Base-by-base conservation (phyloP, 495 filamentous ascomycete genomes). In the Daldinia concentrica region DNA sequence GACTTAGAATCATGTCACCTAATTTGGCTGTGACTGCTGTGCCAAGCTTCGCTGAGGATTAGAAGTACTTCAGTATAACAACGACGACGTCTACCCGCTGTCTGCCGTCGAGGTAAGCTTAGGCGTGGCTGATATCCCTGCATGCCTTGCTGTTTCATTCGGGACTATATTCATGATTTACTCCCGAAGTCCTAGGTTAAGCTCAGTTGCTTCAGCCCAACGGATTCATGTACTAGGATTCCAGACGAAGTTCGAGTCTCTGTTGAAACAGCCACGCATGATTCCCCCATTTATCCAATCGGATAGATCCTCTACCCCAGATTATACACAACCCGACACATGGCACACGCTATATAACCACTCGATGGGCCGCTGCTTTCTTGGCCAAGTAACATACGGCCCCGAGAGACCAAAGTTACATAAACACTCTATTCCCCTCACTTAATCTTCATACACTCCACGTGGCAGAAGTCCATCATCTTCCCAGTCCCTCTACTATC, bases 121-220 rank as follows among this genome's bases (percentile, higher is more conserved):
- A 32, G 26, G 8, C n/a, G 19, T 15, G 39, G n/a, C 22, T 24
- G 17, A n/a, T 29, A 39, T 50, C 51, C 58, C 41, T 60, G 17
- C 17, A 19, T n/a, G 6, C 17, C 8, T 26, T 48, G 4, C 6
- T 8, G 22, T 57, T 48, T 29, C 45, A 26, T 62, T 65, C 62
- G 48, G 48, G 30, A 65, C 48, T 24, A 37, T 24, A 11, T 34
- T 43, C 36, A 45, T 11, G 14, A 55, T 50, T 24, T 32, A 51
- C 56, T 45, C 61, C 67, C 61, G 48, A 51, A 65, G 26, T 37
- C 43, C 37, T 41, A 39, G 61, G 32, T 24, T 45, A 32, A 52
- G 30, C 22, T 4, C 19, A 15, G 37, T 50, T 36, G 0, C 34
- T 36, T 36, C 34, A 36, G 12, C 34, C 3, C 34, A 36, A 36